Conservation (phyloP, 2,329 filamentous ascomycete species). For the Coleophoma crateriformis region DNA sequence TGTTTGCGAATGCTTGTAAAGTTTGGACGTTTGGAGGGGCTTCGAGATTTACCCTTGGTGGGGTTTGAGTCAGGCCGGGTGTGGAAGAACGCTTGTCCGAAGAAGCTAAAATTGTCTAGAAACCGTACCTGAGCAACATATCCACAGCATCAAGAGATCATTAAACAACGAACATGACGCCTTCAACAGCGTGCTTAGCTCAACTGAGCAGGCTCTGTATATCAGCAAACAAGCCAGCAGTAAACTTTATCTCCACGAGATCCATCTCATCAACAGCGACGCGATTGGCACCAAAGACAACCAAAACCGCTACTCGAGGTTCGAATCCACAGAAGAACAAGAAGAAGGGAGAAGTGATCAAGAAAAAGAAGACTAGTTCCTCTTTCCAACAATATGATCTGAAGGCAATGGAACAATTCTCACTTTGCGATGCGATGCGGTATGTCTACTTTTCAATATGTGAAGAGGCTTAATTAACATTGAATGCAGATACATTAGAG, state of each 20-base stretch:
- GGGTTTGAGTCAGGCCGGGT: background rate
- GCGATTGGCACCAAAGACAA: conserved; percentile 14
- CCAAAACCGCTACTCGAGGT: conserved; percentile 1
- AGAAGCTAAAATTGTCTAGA: background rate
- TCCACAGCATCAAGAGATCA: background rate
- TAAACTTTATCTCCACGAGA: conserved; percentile 7
- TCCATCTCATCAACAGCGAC: conserved; percentile 17
- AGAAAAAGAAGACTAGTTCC: conserved; percentile 26
- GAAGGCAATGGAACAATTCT: conserved; percentile 54
- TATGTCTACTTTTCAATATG: conserved; percentile 32
- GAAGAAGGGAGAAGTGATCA: conserved; percentile 24
- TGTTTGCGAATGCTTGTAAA: conserved; percentile 22
- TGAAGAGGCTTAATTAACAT: conserved; percentile 12
- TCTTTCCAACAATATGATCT: conserved; percentile 28
- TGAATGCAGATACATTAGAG: conserved; percentile 71
- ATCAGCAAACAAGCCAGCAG: conserved; percentile 7
- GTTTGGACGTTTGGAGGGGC: conserved; percentile 7
- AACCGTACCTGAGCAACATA: background rate
- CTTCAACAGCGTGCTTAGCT: conserved; percentile 22
- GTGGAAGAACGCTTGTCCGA: background rate
- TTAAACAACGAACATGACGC: conserved; percentile 16
- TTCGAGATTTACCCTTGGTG: background rate
- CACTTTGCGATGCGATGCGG: conserved; percentile 91
- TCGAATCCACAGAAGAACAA: conserved; percentile 20
- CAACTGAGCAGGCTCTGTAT: conserved; percentile 25